Evolutionary conservation across 805 yeast species (phyloP), one percentile per base, ranked within the genome.

Genomic region (Candida oleophila): DNA sequence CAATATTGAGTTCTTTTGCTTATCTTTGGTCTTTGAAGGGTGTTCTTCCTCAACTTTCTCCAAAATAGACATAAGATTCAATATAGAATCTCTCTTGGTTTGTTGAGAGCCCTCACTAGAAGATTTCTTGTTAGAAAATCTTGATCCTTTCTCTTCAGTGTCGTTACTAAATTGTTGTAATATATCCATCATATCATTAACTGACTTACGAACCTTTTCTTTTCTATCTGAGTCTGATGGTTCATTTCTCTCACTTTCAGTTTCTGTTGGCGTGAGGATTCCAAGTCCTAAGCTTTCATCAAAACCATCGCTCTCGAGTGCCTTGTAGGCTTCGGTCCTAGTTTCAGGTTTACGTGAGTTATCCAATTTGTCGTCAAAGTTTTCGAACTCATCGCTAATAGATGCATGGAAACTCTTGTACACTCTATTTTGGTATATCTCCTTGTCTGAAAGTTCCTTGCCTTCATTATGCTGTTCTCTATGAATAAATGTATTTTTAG

Each of bases 361-460:
- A n/a, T n/a, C n/a, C n/a, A n/a, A n/a, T n/a, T n/a, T n/a, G n/a
- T n/a, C n/a, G n/a, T n/a, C n/a, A n/a, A 48, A 45, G n/a, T 36
- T 21, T 42, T 59, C 49, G 4, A 59, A 45, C 19, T 45, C 51
- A n/a, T 60, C 63, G 43, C 61, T 56, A 5, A 61, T 32, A 4
- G 61, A 52, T 18, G 57, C 47, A 49, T 51, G 69, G 37, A 57
- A 66, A 48, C 57, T 60, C 50, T 22, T 49, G 39, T 50, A 48
- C 34, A 15, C 46, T 38, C 42, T 44, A 12, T 51, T 37, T 19
- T 44, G 50, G 9, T 49, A 48, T 18, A 38, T 41, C 16, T 36
- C 42, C n/a, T 45, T 48, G 21, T 41, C 46, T 12, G 43, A 44
- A 8, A 25, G 28, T 3, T 28, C 47, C 9, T 20, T 40, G 12